These are phyloP conservation scores for Botryosphaeria dothidea DNA, from an alignment of 2,329 filamentous ascomycete species.

Conservation along the genomic window DNA sequence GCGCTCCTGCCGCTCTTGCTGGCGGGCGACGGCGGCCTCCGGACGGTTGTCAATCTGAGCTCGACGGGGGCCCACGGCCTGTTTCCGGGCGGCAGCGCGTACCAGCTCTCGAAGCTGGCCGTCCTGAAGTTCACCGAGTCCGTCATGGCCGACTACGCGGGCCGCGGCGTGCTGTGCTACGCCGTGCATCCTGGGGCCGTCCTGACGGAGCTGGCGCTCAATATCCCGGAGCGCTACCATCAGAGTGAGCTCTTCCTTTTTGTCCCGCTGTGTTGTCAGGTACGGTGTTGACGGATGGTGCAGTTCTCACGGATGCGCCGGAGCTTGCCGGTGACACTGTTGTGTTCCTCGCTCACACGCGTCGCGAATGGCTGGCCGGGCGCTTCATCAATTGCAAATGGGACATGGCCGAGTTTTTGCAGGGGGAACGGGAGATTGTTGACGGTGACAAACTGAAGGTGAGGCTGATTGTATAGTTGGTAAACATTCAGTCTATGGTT, in stretches of 20 bases:
- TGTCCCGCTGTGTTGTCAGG: too few species aligned
- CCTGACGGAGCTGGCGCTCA: conserved; percentile 24
- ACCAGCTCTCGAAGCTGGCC: conserved; percentile 53
- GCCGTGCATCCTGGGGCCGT: conserved; percentile 33
- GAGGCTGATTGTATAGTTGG: not conserved
- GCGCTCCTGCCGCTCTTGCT: conserved; percentile 48
- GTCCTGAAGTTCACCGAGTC: conserved; percentile 53
- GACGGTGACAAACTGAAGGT: too few species aligned
- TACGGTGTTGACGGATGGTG: not conserved
- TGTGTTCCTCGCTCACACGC: conserved; percentile 40
- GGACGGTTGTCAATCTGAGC: conserved; percentile 50
- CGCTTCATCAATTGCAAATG: conserved; percentile 48
- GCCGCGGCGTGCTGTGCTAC: conserved; percentile 28
- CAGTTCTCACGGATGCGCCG: not conserved
- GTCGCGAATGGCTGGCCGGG: conserved; percentile 48
- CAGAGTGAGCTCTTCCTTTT: too few species aligned
- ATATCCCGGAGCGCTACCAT: not conserved
- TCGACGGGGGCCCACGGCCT: conserved; percentile 44
- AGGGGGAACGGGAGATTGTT: too few species aligned
- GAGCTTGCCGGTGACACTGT: conserved; percentile 9
- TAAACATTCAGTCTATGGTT: too few species aligned
- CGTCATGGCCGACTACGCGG: conserved; percentile 41
- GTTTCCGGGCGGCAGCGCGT: conserved; percentile 31
- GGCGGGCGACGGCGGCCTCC: conserved; percentile 28
- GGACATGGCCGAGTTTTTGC: conserved; percentile 50